Evolutionary conservation across 768 basidiomycete genomes (phyloP).

Genomic region (Botryobasidium botryosum): DNA sequence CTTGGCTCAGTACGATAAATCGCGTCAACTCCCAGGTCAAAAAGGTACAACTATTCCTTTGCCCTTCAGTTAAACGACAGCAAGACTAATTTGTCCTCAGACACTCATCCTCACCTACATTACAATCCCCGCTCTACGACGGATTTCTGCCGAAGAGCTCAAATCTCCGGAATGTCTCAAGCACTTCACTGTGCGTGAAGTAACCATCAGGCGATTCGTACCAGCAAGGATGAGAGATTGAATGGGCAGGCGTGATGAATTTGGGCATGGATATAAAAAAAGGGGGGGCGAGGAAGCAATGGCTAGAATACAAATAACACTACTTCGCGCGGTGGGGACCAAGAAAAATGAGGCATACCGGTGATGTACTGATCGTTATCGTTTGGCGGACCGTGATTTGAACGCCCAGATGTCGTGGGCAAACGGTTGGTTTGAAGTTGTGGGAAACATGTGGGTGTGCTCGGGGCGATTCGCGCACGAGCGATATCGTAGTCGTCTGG

Average conservation of each 20-base stretch:
- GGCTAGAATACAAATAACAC: slow-evolving; percentile 6
- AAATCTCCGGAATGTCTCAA: slow-evolving; percentile 56
- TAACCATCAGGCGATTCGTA: slow-evolving; percentile 68
- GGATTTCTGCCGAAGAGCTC: slow-evolving; percentile 34
- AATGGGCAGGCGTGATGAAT: slow-evolving; percentile 8
- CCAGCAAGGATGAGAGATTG: slow-evolving; percentile 87
- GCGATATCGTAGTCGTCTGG: too few species aligned
- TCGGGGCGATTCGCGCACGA: too few species aligned
- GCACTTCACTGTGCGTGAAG: slow-evolving; percentile 70
- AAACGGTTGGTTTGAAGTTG: too few species aligned
- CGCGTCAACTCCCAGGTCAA: slow-evolving; percentile 93
- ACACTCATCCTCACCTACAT: slow-evolving; percentile 84
- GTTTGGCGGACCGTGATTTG: too few species aligned
- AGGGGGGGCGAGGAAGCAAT: slow-evolving; percentile 13
- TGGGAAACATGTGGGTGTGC: too few species aligned
- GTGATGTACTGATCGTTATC: too few species aligned
- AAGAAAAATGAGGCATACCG: too few species aligned
- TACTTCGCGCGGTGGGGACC: too few species aligned
- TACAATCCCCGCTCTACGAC: slow-evolving; percentile 67
- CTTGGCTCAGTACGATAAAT: slow-evolving; percentile 93
- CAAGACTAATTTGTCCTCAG: slow-evolving; percentile 24
- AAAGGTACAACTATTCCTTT: slow-evolving; percentile 45
- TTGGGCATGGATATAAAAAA: slow-evolving; percentile 1
- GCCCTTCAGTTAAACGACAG: not conserved
- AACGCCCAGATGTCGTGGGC: too few species aligned